Evolutionary conservation across 192 early-diverging fungal species (phyloP).

Genomic region (Umbelopsis ramanniana): DNA sequence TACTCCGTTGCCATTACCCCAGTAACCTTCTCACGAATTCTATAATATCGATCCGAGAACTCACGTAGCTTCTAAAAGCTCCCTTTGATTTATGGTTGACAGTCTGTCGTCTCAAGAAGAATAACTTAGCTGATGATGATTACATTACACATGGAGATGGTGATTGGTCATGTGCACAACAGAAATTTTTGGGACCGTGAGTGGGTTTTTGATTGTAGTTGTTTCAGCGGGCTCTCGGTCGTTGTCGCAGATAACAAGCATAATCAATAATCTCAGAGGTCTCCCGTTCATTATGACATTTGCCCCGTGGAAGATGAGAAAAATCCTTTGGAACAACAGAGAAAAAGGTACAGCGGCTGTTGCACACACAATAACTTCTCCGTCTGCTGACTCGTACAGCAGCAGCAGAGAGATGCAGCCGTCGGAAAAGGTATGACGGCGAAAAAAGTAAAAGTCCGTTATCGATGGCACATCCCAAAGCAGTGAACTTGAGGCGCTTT

Average conservation of each 20-base stretch:
- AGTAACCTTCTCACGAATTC: not conserved
- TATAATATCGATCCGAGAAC: no score
- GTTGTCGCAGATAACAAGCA: not conserved
- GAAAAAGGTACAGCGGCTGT: no score
- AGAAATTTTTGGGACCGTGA: not conserved
- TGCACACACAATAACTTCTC: not conserved
- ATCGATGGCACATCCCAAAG: no score
- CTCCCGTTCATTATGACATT: not conserved
- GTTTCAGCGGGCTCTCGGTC: no score
- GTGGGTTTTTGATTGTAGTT: no score
- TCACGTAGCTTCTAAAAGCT: no score
- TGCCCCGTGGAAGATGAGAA: not conserved
- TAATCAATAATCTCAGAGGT: not conserved
- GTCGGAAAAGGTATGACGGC: not conserved
- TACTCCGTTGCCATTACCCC: not conserved
- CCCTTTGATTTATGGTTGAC: no score
- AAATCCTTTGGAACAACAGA: no score
- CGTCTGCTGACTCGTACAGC: constrained; percentile 17
- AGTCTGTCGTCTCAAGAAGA: no score
- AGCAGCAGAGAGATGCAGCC: not conserved
- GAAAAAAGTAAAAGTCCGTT: no score
- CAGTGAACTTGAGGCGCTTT: no score
- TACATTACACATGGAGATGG: not conserved
- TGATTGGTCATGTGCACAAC: constrained; percentile 13
- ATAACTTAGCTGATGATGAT: not conserved